Conservation (phyloP, 164 flowering plant species). For the Vitis riparia region DNA sequence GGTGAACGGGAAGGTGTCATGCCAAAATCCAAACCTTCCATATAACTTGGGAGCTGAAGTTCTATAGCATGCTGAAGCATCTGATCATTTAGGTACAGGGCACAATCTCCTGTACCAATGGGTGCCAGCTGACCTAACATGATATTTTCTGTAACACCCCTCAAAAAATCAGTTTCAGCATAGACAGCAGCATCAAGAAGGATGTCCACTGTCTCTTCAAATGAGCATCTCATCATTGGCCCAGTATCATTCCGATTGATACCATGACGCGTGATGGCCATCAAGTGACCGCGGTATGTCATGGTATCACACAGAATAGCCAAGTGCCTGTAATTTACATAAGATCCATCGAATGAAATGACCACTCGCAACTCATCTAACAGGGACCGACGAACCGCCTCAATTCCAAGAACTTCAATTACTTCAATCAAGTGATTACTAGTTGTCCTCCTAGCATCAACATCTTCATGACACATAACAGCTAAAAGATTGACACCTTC, state of each 20-base stretch:
- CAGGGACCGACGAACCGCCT: conserved; percentile 86
- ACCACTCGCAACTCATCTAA: conserved; percentile 95
- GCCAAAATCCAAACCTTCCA: conserved; percentile 92
- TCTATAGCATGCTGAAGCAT: conserved; percentile 97
- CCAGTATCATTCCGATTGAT: conserved; percentile 96
- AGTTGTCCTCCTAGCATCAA: conserved; percentile 87
- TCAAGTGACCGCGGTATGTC: conserved; percentile 97
- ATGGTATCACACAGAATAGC: conserved; percentile 98
- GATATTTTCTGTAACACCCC: conserved; percentile 95
- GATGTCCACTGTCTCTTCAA: conserved; percentile 98
- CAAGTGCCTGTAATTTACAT: conserved; percentile 93
- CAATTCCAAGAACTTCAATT: conserved; percentile 97
- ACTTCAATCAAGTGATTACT: conserved; percentile 98
- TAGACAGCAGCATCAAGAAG: conserved; percentile 96
- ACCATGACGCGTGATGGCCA: conserved; percentile 99
- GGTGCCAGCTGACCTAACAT: conserved; percentile 99
- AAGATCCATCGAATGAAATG: conserved; percentile 98
- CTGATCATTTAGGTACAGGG: conserved; percentile 81
- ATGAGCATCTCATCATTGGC: conserved; percentile 99
- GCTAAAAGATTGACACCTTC: conserved; percentile 98
- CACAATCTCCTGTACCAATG: conserved; percentile 93
- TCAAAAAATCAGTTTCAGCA: conserved; percentile 84
- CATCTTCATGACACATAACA: conserved; percentile 93
- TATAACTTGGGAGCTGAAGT: conserved; percentile 91
- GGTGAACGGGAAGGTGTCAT: conserved; percentile 94